Percentiles rank a stretch among this genome's conserved stretches.
phyloP scores from a whole-genome alignment of 2,329 filamentous ascomycete genomes.

The Emericellopsis atlantica region DNA sequence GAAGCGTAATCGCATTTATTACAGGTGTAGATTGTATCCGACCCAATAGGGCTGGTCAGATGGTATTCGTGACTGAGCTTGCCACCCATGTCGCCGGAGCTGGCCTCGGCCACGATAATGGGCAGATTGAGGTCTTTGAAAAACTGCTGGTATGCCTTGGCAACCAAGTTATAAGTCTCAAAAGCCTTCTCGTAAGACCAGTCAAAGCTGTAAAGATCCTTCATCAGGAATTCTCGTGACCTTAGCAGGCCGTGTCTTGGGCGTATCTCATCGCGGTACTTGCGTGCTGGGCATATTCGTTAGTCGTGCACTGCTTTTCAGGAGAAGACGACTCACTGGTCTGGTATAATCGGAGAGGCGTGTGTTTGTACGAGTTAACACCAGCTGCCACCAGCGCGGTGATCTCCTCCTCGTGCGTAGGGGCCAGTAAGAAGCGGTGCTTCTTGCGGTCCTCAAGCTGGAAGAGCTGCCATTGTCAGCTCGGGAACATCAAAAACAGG shows the following conservation, averaged over 20 bases:
- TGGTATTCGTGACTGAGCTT: conserved; percentile 92
- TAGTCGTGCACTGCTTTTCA: conserved; percentile 3
- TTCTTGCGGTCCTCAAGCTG: conserved; percentile 69
- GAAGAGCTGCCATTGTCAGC: conserved; percentile 51
- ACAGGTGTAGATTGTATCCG: conserved; percentile 76
- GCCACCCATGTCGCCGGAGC: conserved; percentile 94
- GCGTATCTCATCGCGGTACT: conserved; percentile 86
- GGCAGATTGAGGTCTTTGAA: conserved; percentile 77
- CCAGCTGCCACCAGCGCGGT: conserved; percentile 64
- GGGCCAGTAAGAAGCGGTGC: conserved; percentile 63
- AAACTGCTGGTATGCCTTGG: conserved; percentile 59
- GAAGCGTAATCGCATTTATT: conserved; percentile 59
- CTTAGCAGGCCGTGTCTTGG: conserved; percentile 81
- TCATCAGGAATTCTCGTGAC: conserved; percentile 91
- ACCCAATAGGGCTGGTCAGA: conserved; percentile 64
- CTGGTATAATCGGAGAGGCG: conserved; percentile 83
- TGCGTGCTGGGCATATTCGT: conserved; percentile 46
- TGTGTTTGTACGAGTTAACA: conserved; percentile 70
- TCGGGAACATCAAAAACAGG: not conserved
- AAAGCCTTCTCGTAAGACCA: conserved; percentile 52
- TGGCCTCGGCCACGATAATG: conserved; percentile 74
- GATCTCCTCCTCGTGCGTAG: conserved; percentile 96
- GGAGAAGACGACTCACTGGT: conserved; percentile 48
- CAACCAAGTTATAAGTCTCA: conserved; percentile 67
- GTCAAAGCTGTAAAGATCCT: conserved; percentile 96